Evolutionary conservation across 2,329 filamentous ascomycete genomes (phyloP).

Genomic region (Iodosphaeria phyllophila): DNA sequence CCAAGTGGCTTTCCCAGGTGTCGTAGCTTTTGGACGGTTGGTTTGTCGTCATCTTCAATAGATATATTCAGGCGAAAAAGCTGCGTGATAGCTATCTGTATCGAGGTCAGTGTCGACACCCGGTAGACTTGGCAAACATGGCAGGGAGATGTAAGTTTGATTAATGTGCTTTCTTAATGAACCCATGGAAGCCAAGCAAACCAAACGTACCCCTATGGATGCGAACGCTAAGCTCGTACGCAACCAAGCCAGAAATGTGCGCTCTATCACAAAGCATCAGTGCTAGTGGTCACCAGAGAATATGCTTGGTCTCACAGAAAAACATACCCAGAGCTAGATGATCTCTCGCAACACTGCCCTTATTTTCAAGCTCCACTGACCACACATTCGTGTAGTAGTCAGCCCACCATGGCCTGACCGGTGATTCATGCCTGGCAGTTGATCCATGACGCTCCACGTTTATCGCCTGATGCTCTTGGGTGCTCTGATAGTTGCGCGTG

Average conservation of each 20-base stretch:
- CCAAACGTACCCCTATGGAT: too few relatives aligned
- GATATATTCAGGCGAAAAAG: conserved; percentile 67
- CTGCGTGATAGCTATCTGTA: conserved; percentile 70
- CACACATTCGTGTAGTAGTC: conserved; percentile 26
- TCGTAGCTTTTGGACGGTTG: conserved; percentile 27
- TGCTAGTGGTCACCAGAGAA: too few relatives aligned
- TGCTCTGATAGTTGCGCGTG: conserved; percentile 20
- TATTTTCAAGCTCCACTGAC: conserved; percentile 66
- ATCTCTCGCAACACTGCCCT: conserved; percentile 66
- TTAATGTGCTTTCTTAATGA: too few relatives aligned
- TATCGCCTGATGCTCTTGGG: too few relatives aligned
- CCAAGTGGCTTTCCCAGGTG: conserved; percentile 57
- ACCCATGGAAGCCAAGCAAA: too few relatives aligned
- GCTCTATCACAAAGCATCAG: conserved; percentile 31
- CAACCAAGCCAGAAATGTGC: conserved; percentile 74
- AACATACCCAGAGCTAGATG: conserved; percentile 57
- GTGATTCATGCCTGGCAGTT: too few relatives aligned
- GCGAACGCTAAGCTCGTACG: conserved; percentile 68
- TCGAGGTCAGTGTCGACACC: too few relatives aligned
- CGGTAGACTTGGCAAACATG: too few relatives aligned
- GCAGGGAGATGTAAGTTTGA: too few relatives aligned
- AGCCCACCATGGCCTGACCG: conserved; percentile 29
- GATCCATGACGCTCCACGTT: too few relatives aligned
- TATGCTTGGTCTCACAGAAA: neutral
- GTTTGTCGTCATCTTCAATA: conserved; percentile 20